Evolutionary conservation across 2,329 filamentous ascomycete species (phyloP).

Genomic region (Arthrobotrys musiformis): DNA sequence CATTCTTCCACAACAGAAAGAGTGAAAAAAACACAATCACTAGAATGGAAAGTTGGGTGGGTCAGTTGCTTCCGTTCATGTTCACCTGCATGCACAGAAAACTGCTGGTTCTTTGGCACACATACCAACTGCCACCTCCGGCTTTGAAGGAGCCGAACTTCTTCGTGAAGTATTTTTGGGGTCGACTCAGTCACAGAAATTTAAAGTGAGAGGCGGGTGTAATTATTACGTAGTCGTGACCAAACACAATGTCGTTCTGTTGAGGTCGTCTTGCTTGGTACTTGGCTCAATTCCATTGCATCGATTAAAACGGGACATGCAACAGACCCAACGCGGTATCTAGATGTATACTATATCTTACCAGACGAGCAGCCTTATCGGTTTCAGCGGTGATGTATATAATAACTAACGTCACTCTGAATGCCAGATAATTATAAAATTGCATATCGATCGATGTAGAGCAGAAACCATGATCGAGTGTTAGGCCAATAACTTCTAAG

Average conservation of each 20-base stretch:
- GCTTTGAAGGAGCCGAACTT: slow-evolving; percentile 1
- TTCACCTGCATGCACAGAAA: slow-evolving; percentile 5
- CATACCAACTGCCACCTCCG: slow-evolving; percentile 16
- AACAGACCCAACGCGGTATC: neutral
- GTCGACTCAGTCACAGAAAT: neutral
- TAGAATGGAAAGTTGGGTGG: slow-evolving; percentile 12
- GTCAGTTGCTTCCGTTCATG: neutral
- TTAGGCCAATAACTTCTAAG: too few species aligned
- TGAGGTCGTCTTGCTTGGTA: neutral
- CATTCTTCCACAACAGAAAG: slow-evolving; percentile 39
- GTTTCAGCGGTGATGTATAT: neutral
- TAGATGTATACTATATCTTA: neutral
- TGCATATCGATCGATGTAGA: too few species aligned
- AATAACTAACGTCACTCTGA: too few species aligned
- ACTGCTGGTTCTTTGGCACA: too few species aligned
- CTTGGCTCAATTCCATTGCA: neutral
- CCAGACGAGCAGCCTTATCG: neutral
- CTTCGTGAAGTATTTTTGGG: slow-evolving; percentile 17
- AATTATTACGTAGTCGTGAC: neutral
- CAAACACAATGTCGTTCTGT: neutral
- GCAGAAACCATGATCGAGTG: too few species aligned
- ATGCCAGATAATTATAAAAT: too few species aligned
- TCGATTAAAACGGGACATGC: neutral
- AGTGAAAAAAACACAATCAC: neutral
- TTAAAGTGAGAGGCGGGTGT: slow-evolving; percentile 13